phyloP scores from a whole-genome alignment of 1,284 basidiomycete species.

The Grifola frondosa region DNA sequence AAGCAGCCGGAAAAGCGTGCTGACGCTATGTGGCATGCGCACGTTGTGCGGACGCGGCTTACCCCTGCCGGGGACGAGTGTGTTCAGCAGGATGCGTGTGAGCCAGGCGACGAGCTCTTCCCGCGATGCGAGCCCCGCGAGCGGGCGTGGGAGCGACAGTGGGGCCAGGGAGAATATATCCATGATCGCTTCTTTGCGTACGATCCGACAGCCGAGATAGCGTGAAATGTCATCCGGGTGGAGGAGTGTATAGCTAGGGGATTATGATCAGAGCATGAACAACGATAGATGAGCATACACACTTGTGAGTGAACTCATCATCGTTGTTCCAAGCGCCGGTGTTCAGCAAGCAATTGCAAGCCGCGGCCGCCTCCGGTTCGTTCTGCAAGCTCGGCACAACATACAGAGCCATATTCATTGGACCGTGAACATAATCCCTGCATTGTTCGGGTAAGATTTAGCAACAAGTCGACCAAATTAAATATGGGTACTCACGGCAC shows the following conservation, averaged over 20 bases:
- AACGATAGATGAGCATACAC: constrained; percentile 1
- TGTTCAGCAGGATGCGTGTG: constrained; percentile 37
- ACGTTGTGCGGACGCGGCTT: constrained; percentile 29
- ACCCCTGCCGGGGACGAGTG: constrained; percentile 32
- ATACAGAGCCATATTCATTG: constrained; percentile 30
- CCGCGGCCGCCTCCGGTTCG: constrained; percentile 22
- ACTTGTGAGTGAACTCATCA: constrained; percentile 33
- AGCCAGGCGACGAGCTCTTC: constrained; percentile 38
- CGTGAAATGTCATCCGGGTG: constrained; percentile 25
- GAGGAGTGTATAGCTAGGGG: constrained; percentile 33
- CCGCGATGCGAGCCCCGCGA: constrained; percentile 32
- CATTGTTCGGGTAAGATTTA: too few relatives aligned
- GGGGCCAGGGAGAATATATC: constrained; percentile 22
- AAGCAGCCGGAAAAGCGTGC: constrained; percentile 36
- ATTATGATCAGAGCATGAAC: background rate
- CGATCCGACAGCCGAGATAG: constrained; percentile 30
- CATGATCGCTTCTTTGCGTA: constrained; percentile 17
- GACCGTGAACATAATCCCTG: constrained; percentile 37
- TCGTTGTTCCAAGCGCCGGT: constrained; percentile 24
- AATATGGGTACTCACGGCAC: constrained; percentile 22
- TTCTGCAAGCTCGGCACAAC: constrained; percentile 27
- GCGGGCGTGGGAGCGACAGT: constrained; percentile 24
- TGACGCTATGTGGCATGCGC: constrained; percentile 39
- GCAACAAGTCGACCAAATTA: too few relatives aligned
- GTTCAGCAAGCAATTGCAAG: constrained; percentile 35